Evolutionary conservation across 192 early-diverging fungal species (phyloP).

Genomic region (Linnemannia zychae): DNA sequence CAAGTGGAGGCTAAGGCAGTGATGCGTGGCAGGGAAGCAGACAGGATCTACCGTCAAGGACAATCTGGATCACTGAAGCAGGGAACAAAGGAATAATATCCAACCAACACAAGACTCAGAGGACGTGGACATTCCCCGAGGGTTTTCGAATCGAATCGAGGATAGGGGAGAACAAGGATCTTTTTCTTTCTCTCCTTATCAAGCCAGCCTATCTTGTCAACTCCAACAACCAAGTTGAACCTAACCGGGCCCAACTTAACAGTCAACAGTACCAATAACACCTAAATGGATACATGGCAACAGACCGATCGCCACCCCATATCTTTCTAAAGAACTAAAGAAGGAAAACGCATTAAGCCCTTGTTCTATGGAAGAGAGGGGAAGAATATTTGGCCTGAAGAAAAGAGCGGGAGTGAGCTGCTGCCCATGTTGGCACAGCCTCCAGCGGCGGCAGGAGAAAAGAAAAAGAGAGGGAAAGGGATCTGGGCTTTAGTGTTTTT

Average conservation of each 20-base stretch:
- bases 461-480: neutral
- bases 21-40: too few species aligned
- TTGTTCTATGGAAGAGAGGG: neutral
- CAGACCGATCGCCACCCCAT: neutral
- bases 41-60: neutral
- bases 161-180: neutral
- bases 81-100: slow-evolving; percentile 5
- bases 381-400: neutral
- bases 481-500: neutral
- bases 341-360: neutral
- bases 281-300: neutral
- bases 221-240: neutral
- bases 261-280: neutral
- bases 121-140: neutral
- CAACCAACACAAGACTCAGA: neutral
- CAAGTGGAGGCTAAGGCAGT: neutral
- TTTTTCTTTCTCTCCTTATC: neutral
- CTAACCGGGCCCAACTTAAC: neutral
- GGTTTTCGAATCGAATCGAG: neutral
- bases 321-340: neutral
- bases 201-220: too few species aligned
- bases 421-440: neutral
- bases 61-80: slow-evolving; percentile 4
- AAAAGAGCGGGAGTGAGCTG: neutral
- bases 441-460: neutral